Evolutionary conservation across 2,329 filamentous ascomycete species (phyloP).

Genomic region (Byssothecium circinans): DNA sequence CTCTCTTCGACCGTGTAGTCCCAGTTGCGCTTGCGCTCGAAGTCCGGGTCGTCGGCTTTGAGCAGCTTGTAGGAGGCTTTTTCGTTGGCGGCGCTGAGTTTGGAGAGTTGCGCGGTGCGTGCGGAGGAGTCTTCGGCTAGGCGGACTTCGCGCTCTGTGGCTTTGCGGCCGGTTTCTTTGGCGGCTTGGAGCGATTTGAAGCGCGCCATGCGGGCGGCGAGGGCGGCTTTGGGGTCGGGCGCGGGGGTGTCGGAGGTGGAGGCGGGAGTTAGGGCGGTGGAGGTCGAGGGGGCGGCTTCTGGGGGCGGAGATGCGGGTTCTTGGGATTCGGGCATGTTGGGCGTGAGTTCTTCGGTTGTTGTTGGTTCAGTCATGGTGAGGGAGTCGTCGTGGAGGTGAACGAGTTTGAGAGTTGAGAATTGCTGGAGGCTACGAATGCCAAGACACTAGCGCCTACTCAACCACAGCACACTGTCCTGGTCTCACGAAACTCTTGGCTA

Average conservation of each 20-base stretch:
- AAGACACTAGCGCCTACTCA: slow-evolving; percentile 3
- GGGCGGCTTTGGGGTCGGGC: slow-evolving; percentile 33
- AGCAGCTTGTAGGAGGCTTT: slow-evolving; percentile 90
- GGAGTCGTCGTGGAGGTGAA: neutral
- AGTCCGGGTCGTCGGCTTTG: slow-evolving; percentile 90
- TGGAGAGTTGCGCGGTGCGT: slow-evolving; percentile 63
- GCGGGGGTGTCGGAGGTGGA: neutral
- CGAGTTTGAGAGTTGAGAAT: neutral
- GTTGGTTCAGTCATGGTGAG: slow-evolving; percentile 8
- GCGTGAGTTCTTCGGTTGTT: neutral
- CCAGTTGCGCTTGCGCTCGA: slow-evolving; percentile 97
- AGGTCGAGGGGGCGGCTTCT: slow-evolving; percentile 7
- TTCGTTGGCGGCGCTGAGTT: slow-evolving; percentile 82
- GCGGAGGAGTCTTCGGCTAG: slow-evolving; percentile 33
- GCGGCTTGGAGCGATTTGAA: slow-evolving; percentile 88
- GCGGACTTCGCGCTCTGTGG: slow-evolving; percentile 55
- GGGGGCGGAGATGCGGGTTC: slow-evolving; percentile 3
- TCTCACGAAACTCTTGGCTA: too few relatives aligned
- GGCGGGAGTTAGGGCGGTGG: slow-evolving; percentile 4
- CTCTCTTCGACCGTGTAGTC: slow-evolving; percentile 97
- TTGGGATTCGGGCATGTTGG: slow-evolving; percentile 8
- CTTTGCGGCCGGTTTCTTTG: slow-evolving; percentile 58
- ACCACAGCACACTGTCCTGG: too few relatives aligned
- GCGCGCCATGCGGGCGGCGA: slow-evolving; percentile 58
- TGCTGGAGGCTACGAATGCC: slow-evolving; percentile 5